phyloP scores from a whole-genome alignment of 164 flowering plant species.

The Warburgia ugandensis region DNA sequence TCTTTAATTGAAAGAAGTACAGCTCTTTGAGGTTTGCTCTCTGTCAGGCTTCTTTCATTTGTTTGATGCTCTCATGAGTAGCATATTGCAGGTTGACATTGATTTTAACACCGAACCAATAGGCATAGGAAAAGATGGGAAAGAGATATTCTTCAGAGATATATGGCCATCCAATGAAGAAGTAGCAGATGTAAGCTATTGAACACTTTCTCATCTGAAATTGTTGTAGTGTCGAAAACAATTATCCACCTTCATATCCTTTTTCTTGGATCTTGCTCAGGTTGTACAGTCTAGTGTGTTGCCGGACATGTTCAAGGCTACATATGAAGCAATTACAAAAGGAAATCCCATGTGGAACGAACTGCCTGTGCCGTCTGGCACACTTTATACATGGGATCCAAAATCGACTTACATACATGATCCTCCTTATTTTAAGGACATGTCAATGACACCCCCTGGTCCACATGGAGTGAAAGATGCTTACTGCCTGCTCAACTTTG shows the following conservation, averaged over 20 bases:
- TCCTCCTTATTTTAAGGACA: constrained; percentile 61
- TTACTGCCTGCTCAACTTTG: constrained; percentile 66
- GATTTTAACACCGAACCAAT: constrained; percentile 88
- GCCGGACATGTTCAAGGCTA: constrained; percentile 64
- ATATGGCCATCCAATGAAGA: constrained; percentile 92
- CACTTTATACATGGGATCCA: constrained; percentile 62
- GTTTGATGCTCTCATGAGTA: too few species aligned
- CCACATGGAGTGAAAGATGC: constrained; percentile 62
- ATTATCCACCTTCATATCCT: too few species aligned
- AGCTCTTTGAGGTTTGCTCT: too few species aligned
- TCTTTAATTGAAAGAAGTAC: too few species aligned
- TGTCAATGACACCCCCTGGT: constrained; percentile 65
- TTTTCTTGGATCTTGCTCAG: too few species aligned
- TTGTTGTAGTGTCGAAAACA: too few species aligned
- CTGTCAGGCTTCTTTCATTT: too few species aligned
- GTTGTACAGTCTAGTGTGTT: constrained; percentile 66
- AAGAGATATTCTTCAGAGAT: constrained; percentile 66
- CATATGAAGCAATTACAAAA: constrained; percentile 68
- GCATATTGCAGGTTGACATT: constrained; percentile 67
- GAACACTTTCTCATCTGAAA: too few species aligned
- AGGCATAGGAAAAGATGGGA: constrained; percentile 82
- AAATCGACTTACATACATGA: constrained; percentile 64
- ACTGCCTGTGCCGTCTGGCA: constrained; percentile 52
- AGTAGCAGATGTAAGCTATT: constrained; percentile 61
- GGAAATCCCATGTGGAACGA: constrained; percentile 77